These are phyloP conservation scores for Rubia tinctorum DNA, from an alignment of 305 asterid genomes.

Conservation along the genomic window DNA sequence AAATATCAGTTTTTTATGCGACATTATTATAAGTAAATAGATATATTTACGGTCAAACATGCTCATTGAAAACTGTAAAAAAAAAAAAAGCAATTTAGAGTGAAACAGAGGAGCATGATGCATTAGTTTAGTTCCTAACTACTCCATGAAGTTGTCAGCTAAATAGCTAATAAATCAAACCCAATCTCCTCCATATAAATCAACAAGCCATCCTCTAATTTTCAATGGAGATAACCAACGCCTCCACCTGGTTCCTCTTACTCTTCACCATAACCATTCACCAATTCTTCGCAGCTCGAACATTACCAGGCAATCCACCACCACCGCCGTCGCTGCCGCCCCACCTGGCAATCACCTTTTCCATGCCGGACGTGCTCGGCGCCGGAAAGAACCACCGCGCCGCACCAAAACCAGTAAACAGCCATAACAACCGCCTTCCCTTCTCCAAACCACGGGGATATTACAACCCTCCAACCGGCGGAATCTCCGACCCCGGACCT, in stretches of 20 bases:
- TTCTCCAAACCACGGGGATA: constrained; percentile 32
- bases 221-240: constrained; percentile 15
- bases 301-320: constrained; percentile 16
- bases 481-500: constrained; percentile 19
- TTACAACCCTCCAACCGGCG: constrained; percentile 24
- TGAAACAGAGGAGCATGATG: no score
- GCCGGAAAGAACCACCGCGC: neutral
- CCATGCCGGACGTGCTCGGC: constrained; percentile 29
- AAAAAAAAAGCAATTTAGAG: no score
- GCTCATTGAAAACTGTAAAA: no score
- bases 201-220: neutral
- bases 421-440: constrained; percentile 16
- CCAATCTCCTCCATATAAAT: neutral
- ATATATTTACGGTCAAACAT: no score
- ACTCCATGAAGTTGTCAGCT: neutral
- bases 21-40: no score
- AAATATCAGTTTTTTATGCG: no score
- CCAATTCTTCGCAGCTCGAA: constrained; percentile 29
- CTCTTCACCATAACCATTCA: constrained; percentile 16
- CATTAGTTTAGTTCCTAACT: neutral
- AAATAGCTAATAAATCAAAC: neutral
- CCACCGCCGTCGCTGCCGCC: neutral
- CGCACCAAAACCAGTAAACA: constrained; percentile 14
- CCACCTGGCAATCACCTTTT: constrained; percentile 17
- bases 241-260: constrained; percentile 21